Percentiles rank a stretch among this genome's conserved stretches.
Conservation (phyloP, 129 eudicot species). For the Arctium minus region DNA sequence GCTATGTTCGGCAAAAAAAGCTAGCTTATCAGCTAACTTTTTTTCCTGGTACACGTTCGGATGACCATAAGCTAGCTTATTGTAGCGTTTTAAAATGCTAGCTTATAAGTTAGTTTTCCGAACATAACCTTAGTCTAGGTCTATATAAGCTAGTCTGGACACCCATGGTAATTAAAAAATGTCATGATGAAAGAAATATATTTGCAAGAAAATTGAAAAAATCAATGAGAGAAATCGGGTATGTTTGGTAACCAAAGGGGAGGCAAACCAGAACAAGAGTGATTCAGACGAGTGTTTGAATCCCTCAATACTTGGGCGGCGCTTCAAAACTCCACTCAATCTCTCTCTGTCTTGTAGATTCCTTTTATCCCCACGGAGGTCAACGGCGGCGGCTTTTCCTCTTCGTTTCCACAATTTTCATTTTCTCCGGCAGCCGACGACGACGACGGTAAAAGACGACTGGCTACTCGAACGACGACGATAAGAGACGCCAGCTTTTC, state of each 20-base stretch:
- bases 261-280: not conserved
- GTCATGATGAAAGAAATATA: no score
- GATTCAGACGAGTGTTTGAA: conserved; percentile 4
- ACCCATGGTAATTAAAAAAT: no score
- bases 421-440: not conserved
- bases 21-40: no score
- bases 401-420: not conserved
- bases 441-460: not conserved
- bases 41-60: no score
- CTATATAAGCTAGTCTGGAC: no score
- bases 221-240: not conserved
- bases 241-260: not conserved
- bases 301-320: conserved; percentile 16
- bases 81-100: no score
- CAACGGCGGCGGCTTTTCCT: conserved; percentile 15
- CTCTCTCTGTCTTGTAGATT: not conserved
- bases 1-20: no score
- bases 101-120: no score
- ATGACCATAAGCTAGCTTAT: no score
- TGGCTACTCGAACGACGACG: not conserved
- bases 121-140: no score
- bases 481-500: not conserved
- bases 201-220: not conserved
- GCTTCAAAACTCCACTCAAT: not conserved
- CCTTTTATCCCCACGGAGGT: conserved; percentile 18